A percentile compares a stretch with the other conserved stretches of the same genome.
Evolutionary conservation across 305 asterid species (phyloP).

Genomic region (Nicotiana rustica): DNA sequence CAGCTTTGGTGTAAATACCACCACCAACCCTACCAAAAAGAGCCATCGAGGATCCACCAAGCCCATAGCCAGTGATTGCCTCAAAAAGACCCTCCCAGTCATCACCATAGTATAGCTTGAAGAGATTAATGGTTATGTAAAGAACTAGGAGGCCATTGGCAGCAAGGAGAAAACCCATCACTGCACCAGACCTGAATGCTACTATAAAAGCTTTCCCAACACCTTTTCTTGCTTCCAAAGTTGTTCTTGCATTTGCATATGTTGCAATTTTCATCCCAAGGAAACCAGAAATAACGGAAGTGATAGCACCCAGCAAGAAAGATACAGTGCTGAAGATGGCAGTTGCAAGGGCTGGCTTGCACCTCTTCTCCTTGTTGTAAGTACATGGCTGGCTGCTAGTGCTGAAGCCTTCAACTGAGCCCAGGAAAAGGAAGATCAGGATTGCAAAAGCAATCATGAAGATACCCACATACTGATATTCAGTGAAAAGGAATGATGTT

Average conservation of each 20-base stretch:
- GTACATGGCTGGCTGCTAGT: conserved; percentile 71
- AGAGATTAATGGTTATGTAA: conserved; percentile 68
- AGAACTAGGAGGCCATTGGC: conserved; percentile 81
- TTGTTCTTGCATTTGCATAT: conserved; percentile 85
- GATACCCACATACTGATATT: conserved; percentile 74
- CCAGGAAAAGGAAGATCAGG: conserved; percentile 80
- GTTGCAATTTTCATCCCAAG: conserved; percentile 93
- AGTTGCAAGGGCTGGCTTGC: conserved; percentile 92
- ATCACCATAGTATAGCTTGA: conserved; percentile 82
- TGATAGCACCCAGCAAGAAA: conserved; percentile 81
- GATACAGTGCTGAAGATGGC: conserved; percentile 76
- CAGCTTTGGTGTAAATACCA: conserved; percentile 89
- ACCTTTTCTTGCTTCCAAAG: conserved; percentile 84
- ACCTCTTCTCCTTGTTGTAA: conserved; percentile 53
- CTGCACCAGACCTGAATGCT: conserved; percentile 90
- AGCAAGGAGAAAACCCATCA: conserved; percentile 91
- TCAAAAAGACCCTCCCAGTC: conserved; percentile 94
- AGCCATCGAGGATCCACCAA: conserved; percentile 82
- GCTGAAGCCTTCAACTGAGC: conserved; percentile 84
- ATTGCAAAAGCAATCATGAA: conserved; percentile 86
- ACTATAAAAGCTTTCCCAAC: conserved; percentile 81
- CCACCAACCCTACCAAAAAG: conserved; percentile 88
- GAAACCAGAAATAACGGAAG: conserved; percentile 82
- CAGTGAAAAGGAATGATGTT: conserved; percentile 75
- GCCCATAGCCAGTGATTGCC: conserved; percentile 88